Conservation (phyloP, 148 eudicot species). For the Cornus suecica region DNA sequence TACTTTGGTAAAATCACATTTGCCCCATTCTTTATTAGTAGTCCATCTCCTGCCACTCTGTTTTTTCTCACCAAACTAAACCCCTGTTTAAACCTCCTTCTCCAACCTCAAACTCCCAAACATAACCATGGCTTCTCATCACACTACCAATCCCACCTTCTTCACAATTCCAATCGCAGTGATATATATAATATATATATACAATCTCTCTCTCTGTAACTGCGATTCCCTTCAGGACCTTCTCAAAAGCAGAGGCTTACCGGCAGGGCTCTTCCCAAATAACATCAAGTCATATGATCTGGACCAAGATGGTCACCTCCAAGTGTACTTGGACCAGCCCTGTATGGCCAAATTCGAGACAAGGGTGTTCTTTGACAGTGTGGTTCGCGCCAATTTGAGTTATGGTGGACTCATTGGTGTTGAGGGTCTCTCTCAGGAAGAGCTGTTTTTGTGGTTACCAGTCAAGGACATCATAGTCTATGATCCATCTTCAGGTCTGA, state of each 20-base stretch:
- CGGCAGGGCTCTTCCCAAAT: constrained; percentile 65
- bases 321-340: constrained; percentile 50
- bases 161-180: neutral
- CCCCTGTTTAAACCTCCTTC: constrained; percentile 4
- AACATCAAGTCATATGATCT: constrained; percentile 45
- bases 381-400: constrained; percentile 66
- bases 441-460: constrained; percentile 74
- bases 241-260: constrained; percentile 56
- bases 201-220: constrained; percentile 5
- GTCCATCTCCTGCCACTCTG: neutral
- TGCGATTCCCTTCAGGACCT: constrained; percentile 50
- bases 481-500: constrained; percentile 65
- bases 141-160: neutral
- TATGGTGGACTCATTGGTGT: constrained; percentile 68
- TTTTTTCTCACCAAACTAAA: constrained; percentile 18
- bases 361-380: constrained; percentile 49
- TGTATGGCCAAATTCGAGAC: constrained; percentile 65
- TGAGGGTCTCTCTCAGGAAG: constrained; percentile 61
- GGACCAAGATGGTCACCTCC: constrained; percentile 37
- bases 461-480: constrained; percentile 65
- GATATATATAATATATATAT: neutral
- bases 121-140: constrained; percentile 2
- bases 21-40: neutral
- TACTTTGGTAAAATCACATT: constrained; percentile 2
- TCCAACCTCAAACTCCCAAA: neutral